phyloP scores from a whole-genome alignment of 192 early-diverging fungal species.

The Podila epicladia region DNA sequence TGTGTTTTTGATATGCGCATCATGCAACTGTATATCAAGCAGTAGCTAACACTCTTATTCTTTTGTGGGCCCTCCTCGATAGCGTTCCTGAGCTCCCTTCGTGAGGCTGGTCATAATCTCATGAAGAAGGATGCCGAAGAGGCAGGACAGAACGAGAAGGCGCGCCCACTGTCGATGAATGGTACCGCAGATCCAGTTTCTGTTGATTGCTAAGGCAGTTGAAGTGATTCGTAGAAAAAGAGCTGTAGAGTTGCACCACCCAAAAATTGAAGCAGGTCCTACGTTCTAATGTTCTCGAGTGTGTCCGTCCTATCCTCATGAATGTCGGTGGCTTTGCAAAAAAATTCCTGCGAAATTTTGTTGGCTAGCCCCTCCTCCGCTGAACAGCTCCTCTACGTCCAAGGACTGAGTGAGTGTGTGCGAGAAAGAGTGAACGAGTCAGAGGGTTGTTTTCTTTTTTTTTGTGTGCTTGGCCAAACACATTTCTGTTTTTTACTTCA shows the following conservation, averaged over 20 bases:
- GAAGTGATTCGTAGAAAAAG: background rate
- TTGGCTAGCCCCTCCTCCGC: too few species aligned
- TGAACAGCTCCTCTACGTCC: too few species aligned
- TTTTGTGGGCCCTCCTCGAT: background rate
- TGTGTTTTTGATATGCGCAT: background rate
- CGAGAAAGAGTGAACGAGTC: too few species aligned
- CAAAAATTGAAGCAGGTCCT: background rate
- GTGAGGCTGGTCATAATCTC: constrained; percentile 19
- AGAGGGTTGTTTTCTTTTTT: too few species aligned
- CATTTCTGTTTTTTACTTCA: too few species aligned
- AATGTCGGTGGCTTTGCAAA: too few species aligned
- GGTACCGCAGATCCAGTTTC: background rate
- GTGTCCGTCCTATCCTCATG: too few species aligned
- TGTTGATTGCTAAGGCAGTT: constrained; percentile 4
- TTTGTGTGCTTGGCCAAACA: too few species aligned
- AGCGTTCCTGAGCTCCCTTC: constrained; percentile 32
- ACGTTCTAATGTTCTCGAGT: too few species aligned
- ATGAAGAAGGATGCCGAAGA: constrained; percentile 23
- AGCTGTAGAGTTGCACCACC: background rate
- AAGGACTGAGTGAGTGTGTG: too few species aligned
- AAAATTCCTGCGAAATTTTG: too few species aligned
- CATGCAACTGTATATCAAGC: background rate
- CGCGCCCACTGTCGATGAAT: background rate
- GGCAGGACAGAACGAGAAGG: constrained; percentile 10
- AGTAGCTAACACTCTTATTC: background rate